Conservation (phyloP, 306 rosid genomes). For the Quercus robur region DNA sequence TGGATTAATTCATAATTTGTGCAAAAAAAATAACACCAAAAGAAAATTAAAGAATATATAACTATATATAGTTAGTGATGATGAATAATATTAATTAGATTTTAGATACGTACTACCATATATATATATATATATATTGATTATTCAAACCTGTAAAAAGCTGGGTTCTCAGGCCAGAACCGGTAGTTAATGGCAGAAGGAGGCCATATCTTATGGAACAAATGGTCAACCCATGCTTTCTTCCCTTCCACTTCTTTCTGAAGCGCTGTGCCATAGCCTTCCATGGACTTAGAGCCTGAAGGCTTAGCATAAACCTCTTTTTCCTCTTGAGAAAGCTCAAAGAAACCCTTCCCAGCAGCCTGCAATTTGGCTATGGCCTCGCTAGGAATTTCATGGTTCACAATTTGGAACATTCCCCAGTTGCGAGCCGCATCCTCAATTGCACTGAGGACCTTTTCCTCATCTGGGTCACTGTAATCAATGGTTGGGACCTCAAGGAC, state of each 20-base stretch:
- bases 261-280: constrained; percentile 67
- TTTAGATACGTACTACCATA: too few relatives aligned
- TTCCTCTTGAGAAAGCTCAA: constrained; percentile 50
- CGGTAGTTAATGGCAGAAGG: constrained; percentile 44
- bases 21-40: too few relatives aligned
- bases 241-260: constrained; percentile 59
- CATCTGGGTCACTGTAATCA: constrained; percentile 41
- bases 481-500: constrained; percentile 49
- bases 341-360: constrained; percentile 54
- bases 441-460: constrained; percentile 13
- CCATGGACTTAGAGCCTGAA: constrained; percentile 32
- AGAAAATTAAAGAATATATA: too few relatives aligned
- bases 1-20: too few relatives aligned
- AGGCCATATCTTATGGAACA: constrained; percentile 70
- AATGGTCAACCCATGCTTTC: constrained; percentile 81
- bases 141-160: constrained; percentile 59
- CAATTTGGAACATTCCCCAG: constrained; percentile 80
- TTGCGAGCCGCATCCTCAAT: constrained; percentile 40
- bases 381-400: constrained; percentile 65
- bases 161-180: constrained; percentile 70
- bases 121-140: too few relatives aligned
- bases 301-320: constrained; percentile 56
- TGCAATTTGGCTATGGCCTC: constrained; percentile 48
- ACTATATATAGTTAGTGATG: too few relatives aligned
- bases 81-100: too few relatives aligned